phyloP scores from a whole-genome alignment of 306 rosid species.

The Benincasa hispida region DNA sequence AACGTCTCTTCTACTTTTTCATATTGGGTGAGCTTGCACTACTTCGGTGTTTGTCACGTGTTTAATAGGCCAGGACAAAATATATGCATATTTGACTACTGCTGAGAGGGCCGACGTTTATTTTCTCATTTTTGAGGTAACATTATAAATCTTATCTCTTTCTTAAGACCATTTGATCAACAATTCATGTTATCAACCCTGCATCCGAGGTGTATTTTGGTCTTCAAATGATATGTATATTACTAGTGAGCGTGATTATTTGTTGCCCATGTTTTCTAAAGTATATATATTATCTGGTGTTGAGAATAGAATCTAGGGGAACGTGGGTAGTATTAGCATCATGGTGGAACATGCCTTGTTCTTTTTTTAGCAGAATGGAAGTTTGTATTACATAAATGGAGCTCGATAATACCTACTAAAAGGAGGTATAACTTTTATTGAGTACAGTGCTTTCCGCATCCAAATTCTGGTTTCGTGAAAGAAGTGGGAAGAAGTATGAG shows the following conservation, averaged over 20 bases:
- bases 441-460: background rate
- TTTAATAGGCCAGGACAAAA: slow-evolving; percentile 47
- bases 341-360: slow-evolving; percentile 5
- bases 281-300: background rate
- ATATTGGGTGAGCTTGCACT: slow-evolving; percentile 11
- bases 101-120: slow-evolving; percentile 56
- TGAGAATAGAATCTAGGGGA: background rate
- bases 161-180: background rate
- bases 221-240: background rate
- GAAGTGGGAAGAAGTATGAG: slow-evolving; percentile 13
- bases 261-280: background rate
- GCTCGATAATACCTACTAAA: background rate
- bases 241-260: background rate
- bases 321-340: slow-evolving; percentile 4
- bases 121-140: slow-evolving; percentile 73
- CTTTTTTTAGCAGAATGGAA: slow-evolving; percentile 3
- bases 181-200: slow-evolving; percentile 1
- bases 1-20: slow-evolving; percentile 11
- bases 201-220: background rate
- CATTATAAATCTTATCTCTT: slow-evolving; percentile 31
- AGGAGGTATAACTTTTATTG: slow-evolving; percentile 5
- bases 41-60: slow-evolving; percentile 15
- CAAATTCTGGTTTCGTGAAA: slow-evolving; percentile 7
- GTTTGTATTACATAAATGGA: background rate
- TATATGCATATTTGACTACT: slow-evolving; percentile 56